Base-by-base conservation (phyloP, 805 yeast genomes). In the Isabelozyma rhagii region DNA sequence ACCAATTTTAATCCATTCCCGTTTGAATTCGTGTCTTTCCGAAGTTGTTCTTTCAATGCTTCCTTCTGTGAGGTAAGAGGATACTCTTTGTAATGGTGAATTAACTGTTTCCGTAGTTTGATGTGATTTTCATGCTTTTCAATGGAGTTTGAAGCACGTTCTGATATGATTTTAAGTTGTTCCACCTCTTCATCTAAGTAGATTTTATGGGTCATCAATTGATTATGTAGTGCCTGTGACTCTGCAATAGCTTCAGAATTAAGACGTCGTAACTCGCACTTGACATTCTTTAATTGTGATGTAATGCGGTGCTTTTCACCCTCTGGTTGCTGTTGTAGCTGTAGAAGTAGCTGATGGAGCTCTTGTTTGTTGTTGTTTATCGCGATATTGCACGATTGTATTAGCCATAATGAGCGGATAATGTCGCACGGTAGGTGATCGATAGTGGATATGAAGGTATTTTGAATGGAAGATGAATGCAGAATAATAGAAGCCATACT, bases 391-490 rank as follows among this genome's bases (percentile, higher is more conserved):
- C 72, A 63, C 11, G 67, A 55, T 47, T 74, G 79, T 3, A 74
- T 63, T 14, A 72, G 55, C 79, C 79, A 74, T 8, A 73, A 55
- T 8, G 76, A 69, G 44, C 79, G 68, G 41, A 73, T 63, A 3
- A 74, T 59, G 49, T 74, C 79, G 48, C 77, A 67, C 25, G 79
- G 78, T 38, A 74, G 59, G 51, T 74, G 79, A 51, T 74, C 79
- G 8, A 73, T 61, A 4, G 77, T 72, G 18, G 76, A 64, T 31
- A 74, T 67, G 54, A 69, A 74, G 25, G 77, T 62, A 53, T 67
- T 71, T 48, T 64, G 62, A 21, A 69, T 57, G 9, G 71, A 64
- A 43, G 64, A 52, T 6, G 67, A 61, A 53, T 61, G 57, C 46
- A 51, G 61, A 15, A 61, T 60, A 15, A 55, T 58, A 14, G 53